These are phyloP conservation scores for Schizochytrium sp. DNA, from an alignment of 108 stramenopile genomes.

Conservation along the genomic window DNA sequence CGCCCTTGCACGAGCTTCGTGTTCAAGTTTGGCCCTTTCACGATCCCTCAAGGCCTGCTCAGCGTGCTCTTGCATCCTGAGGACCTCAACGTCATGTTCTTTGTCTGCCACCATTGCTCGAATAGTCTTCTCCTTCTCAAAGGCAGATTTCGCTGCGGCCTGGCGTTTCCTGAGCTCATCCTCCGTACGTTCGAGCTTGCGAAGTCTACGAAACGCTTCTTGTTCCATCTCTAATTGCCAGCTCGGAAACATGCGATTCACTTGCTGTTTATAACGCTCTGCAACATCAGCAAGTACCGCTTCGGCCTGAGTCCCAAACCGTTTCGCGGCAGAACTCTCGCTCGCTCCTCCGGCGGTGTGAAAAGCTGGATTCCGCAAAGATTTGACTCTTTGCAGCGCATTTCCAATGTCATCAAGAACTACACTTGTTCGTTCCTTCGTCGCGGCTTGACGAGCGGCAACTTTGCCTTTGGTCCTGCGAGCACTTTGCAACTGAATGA, in stretches of 20 bases:
- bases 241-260: background rate
- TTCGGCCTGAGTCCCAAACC: background rate
- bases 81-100: conserved; percentile 26
- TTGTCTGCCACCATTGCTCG: conserved; percentile 50
- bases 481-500: no score
- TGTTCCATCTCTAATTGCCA: conserved; percentile 46
- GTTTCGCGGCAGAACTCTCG: no score
- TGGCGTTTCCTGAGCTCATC: background rate
- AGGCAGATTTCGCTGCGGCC: background rate
- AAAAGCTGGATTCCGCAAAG: no score
- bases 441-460: no score
- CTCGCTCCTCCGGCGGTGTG: no score
- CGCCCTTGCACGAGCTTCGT: background rate
- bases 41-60: background rate
- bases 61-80: background rate
- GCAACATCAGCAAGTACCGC: background rate
- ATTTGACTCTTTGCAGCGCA: no score
- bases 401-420: no score
- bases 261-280: background rate
- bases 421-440: no score
- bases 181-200: conserved; percentile 28
- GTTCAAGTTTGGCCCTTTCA: background rate
- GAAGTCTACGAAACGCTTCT: background rate
- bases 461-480: no score
- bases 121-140: conserved; percentile 40